phyloP scores from a whole-genome alignment of 169 alveolate species.

The Cryptosporidium ryanae region DNA sequence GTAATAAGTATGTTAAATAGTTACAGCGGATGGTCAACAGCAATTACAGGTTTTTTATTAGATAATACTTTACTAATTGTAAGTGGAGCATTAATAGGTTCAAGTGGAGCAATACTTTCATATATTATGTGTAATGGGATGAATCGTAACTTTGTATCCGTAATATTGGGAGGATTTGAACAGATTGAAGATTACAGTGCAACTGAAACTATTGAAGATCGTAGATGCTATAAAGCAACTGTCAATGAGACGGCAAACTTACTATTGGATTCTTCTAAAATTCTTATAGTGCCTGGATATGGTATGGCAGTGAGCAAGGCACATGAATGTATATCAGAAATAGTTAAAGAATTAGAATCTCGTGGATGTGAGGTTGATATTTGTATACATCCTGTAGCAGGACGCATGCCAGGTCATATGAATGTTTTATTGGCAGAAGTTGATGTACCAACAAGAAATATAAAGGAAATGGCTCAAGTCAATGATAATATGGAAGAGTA shows the following conservation, averaged over 20 bases:
- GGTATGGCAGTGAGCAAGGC: constrained; percentile 81
- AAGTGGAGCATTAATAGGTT: constrained; percentile 84
- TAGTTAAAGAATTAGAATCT: constrained; percentile 70
- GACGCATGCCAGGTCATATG: constrained; percentile 82
- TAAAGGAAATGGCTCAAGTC: constrained; percentile 81
- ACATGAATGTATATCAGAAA: constrained; percentile 78
- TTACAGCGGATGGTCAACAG: constrained; percentile 89
- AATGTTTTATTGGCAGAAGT: constrained; percentile 81
- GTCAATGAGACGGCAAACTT: constrained; percentile 75
- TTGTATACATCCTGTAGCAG: constrained; percentile 81
- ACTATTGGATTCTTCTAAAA: constrained; percentile 74
- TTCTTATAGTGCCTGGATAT: constrained; percentile 85
- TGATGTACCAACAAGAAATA: constrained; percentile 74
- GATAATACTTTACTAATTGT: constrained; percentile 83
- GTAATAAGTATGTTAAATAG: constrained; percentile 87
- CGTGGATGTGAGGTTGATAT: constrained; percentile 75
- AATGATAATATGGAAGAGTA: constrained; percentile 78
- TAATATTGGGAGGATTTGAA: constrained; percentile 86
- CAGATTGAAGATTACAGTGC: constrained; percentile 62
- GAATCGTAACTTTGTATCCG: constrained; percentile 82
- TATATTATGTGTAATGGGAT: constrained; percentile 85
- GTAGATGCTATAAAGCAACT: constrained; percentile 30
- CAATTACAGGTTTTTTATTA: constrained; percentile 85
- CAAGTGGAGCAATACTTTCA: constrained; percentile 83
- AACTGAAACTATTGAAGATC: constrained; percentile 74